A percentile compares a stretch with the other conserved stretches of the same genome.
These are phyloP conservation scores for Castanopsis chinensis DNA, from an alignment of 306 rosid species.

Conservation along the genomic window DNA sequence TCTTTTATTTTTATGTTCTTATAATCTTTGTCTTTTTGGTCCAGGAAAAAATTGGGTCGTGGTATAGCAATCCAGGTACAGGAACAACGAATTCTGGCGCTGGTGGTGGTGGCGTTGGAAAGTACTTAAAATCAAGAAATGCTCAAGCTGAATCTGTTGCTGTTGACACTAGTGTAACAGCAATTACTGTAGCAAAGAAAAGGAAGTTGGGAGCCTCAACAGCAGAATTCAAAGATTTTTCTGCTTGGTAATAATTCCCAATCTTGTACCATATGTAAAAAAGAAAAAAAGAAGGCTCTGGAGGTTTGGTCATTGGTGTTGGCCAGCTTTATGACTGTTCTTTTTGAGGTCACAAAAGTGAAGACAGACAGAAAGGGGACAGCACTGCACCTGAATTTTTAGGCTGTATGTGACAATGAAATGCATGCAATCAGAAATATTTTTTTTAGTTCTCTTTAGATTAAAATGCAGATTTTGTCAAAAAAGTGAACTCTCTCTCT, in stretches of 20 bases:
- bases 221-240: slow-evolving; percentile 70
- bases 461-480: background rate
- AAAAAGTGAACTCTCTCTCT: no score
- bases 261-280: slow-evolving; percentile 15
- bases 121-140: slow-evolving; percentile 72
- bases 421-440: background rate
- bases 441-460: background rate
- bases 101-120: slow-evolving; percentile 72
- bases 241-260: slow-evolving; percentile 59
- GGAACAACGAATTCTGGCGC: slow-evolving; percentile 57
- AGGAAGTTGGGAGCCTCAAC: slow-evolving; percentile 54
- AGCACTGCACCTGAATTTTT: background rate
- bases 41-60: slow-evolving; percentile 84
- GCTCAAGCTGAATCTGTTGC: slow-evolving; percentile 47
- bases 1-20: slow-evolving; percentile 1
- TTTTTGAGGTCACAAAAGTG: background rate
- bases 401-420: background rate
- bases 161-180: slow-evolving; percentile 29
- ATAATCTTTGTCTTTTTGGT: slow-evolving; percentile 14
- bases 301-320: background rate
- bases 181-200: slow-evolving; percentile 56
- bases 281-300: background rate
- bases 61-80: slow-evolving; percentile 89
- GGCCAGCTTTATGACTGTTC: background rate
- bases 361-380: background rate